Evolutionary conservation across 495 filamentous ascomycete species (phyloP), one percentile per base, ranked within the genome.

Genomic region (Xylaria cubensis): DNA sequence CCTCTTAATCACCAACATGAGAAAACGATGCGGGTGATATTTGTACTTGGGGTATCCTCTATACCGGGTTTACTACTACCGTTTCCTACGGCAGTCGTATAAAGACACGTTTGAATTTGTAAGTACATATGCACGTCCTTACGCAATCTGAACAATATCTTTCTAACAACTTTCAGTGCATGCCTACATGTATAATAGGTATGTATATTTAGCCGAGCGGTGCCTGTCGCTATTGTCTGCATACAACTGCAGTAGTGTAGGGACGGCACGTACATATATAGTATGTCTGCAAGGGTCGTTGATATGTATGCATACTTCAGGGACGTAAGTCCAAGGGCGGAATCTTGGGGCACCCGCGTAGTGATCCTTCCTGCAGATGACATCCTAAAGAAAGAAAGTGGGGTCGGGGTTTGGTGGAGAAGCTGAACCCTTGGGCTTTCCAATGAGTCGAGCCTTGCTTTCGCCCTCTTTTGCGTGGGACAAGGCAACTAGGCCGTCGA

Each of bases 371-470:
- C 26, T 56, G 24, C 24, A 56, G 26, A 56, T 56, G 42, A 24
- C 26, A 42, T 44, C 32, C 62, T 26, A 42, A 39, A 64, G 42
- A 64, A 39, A 15, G 62, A 64, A 64, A 48, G 62, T 64, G 62
- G 62, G 62, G 62, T 64, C 46, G 62, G 62, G 62, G 62, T 64
- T 64, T 19, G 39, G 39, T 63, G 39, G 32, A 42, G 39, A 64
- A 64, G 62, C 42, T 64, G 62, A 64, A 46, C 62, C 62, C 62
- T 46, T 48, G 12, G 42, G 62, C 39, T 48, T 42, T 44, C 62
- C 32, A 39, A 61, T 61, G 62, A 64, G 19, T 48, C 41, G 26
- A 64, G 62, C 62, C 42, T 46, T 48, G 13, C 62, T 7, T 56
- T 17, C 19, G 12, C 24, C 24, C 13, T 32, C 53, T 32, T 56